These are phyloP conservation scores for Dryas drummondii DNA, from an alignment of 306 rosid genomes.

Conservation along the genomic window DNA sequence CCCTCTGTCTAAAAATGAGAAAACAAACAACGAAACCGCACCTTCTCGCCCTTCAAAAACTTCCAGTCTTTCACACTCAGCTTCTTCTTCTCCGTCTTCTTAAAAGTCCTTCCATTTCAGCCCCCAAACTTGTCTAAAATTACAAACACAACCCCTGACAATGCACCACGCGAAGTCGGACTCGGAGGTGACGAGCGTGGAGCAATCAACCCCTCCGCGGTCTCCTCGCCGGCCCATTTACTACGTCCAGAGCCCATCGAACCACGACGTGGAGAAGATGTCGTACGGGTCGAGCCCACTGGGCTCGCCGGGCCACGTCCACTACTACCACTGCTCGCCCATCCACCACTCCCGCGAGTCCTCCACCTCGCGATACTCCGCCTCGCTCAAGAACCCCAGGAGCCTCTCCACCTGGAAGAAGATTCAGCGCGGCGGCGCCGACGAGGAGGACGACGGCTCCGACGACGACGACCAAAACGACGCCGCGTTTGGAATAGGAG, in stretches of 20 bases:
- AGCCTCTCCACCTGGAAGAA: slow-evolving; percentile 57
- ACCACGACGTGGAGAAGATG: slow-evolving; percentile 92
- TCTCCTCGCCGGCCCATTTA: slow-evolving; percentile 82
- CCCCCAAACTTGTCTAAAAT: background rate
- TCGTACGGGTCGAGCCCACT: slow-evolving; percentile 82
- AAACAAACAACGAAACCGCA: background rate
- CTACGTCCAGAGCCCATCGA: slow-evolving; percentile 95
- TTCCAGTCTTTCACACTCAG: too few relatives aligned
- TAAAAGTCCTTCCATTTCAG: background rate
- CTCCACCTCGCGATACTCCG: slow-evolving; percentile 90
- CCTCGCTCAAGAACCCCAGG: slow-evolving; percentile 65
- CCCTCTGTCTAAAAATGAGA: background rate
- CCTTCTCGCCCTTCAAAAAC: too few relatives aligned
- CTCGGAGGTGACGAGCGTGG: slow-evolving; percentile 79
- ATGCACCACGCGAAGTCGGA: slow-evolving; percentile 91
- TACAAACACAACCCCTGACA: background rate
- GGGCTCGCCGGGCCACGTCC: slow-evolving; percentile 71
- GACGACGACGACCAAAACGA: slow-evolving; percentile 33
- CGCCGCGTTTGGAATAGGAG: background rate
- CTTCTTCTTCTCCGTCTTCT: background rate
- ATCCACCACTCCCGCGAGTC: slow-evolving; percentile 97
- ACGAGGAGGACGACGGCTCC: slow-evolving; percentile 3
- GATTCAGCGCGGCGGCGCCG: slow-evolving; percentile 28
- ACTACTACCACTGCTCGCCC: slow-evolving; percentile 70
- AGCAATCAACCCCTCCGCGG: slow-evolving; percentile 63